These are phyloP conservation scores for Lactifluus subvellereus DNA, from an alignment of 768 basidiomycete genomes.

Conservation along the genomic window DNA sequence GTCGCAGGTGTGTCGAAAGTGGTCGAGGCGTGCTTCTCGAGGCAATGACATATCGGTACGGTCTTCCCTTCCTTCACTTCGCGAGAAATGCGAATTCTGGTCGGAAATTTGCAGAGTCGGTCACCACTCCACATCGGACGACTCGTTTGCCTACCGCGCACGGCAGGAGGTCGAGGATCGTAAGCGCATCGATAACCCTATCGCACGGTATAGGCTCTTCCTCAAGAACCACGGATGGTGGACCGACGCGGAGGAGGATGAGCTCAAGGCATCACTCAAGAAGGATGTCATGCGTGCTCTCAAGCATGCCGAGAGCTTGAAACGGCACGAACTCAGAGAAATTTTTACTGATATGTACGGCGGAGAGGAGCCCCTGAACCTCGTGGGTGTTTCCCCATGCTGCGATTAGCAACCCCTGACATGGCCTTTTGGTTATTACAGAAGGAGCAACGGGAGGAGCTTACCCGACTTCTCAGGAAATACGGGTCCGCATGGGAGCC, in stretches of 20 bases:
- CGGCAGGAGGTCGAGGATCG: slow-evolving; percentile 88
- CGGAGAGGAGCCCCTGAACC: slow-evolving; percentile 77
- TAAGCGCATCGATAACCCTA: slow-evolving; percentile 87
- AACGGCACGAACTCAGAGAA: slow-evolving; percentile 65
- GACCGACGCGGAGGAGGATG: slow-evolving; percentile 67
- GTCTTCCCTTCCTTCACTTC: slow-evolving; percentile 6
- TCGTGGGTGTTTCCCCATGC: slow-evolving; percentile 46
- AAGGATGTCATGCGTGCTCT: slow-evolving; percentile 74
- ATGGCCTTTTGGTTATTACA: slow-evolving; percentile 30
- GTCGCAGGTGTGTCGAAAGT: slow-evolving; percentile 65
- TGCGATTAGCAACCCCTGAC: slow-evolving; percentile 3
- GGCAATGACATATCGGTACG: slow-evolving; percentile 84
- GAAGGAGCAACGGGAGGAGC: slow-evolving; percentile 81
- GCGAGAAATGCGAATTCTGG: not conserved
- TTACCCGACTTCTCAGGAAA: slow-evolving; percentile 67
- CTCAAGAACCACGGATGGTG: slow-evolving; percentile 85
- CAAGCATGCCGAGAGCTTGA: slow-evolving; percentile 65
- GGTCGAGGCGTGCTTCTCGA: slow-evolving; percentile 81
- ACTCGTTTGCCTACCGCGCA: slow-evolving; percentile 89
- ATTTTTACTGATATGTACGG: slow-evolving; percentile 87
- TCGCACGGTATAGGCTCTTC: slow-evolving; percentile 77
- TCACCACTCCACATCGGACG: slow-evolving; percentile 95
- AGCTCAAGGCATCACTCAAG: slow-evolving; percentile 61
- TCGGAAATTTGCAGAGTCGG: slow-evolving; percentile 51
- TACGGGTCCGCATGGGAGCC: slow-evolving; percentile 86